Percentiles rank a stretch among this genome's conserved stretches.
Conservation (phyloP, 108 stramenopile species). For the Craspedostauros australis region DNA sequence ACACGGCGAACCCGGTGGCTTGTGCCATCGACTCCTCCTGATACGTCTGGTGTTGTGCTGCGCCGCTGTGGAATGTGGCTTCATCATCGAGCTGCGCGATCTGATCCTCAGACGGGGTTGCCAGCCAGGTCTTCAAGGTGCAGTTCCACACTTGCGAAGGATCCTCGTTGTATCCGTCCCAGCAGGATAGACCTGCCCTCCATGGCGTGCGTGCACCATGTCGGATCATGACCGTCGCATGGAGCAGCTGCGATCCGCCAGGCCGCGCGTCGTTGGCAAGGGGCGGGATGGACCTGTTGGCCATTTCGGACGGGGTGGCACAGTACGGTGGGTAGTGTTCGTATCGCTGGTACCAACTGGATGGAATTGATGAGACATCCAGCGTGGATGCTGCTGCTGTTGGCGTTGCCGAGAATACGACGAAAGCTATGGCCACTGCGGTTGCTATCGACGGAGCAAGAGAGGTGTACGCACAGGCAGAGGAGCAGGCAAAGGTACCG, state of each 20-base stretch:
- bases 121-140: slow-evolving; percentile 49
- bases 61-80: not conserved
- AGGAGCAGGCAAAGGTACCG: too few species aligned
- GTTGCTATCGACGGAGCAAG: too few species aligned
- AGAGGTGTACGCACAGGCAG: too few species aligned
- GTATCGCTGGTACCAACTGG: slow-evolving; percentile 28
- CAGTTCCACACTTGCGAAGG: slow-evolving; percentile 60
- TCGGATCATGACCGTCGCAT: slow-evolving; percentile 75
- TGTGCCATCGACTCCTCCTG: not conserved
- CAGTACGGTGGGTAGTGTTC: slow-evolving; percentile 66
- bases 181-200: slow-evolving; percentile 11
- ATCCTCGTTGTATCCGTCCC: slow-evolving; percentile 45
- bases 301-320: slow-evolving; percentile 64
- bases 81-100: slow-evolving; percentile 1
- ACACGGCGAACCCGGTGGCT: slow-evolving; percentile 31
- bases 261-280: slow-evolving; percentile 8
- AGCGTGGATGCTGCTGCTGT: not conserved
- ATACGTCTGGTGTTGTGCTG: too few species aligned
- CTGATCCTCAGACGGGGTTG: slow-evolving; percentile 29
- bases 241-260: slow-evolving; percentile 36
- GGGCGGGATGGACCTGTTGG: slow-evolving; percentile 48
- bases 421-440: too few species aligned
- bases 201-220: slow-evolving; percentile 78
- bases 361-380: not conserved
- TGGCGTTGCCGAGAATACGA: slow-evolving; percentile 6